Base-by-base conservation (phyloP, 176 grass and related monocot species). In the Aegilops bicornis region DNA sequence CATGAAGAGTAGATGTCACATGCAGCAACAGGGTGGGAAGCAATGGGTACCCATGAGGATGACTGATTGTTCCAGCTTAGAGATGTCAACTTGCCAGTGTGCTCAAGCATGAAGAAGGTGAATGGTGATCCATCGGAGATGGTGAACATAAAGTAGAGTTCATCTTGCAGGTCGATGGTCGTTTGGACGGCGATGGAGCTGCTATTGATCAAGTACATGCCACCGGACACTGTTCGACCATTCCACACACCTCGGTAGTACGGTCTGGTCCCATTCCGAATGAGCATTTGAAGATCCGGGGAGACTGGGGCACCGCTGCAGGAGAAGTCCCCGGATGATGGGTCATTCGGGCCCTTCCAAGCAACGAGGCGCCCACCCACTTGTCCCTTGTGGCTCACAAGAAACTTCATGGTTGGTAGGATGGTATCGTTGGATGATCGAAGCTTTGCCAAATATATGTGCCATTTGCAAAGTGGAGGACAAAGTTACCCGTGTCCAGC, bases 171-270 rank as follows among this genome's bases (percentile, higher is more conserved):
- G 12, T 6, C 14, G 63, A 31, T 7, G 14, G 13, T 4, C 4
- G 39, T 39, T 39, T 67, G 2, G 31, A 76, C 75, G 3, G n/a
- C 2, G 11, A 37, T 22, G 32, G 4, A 37, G 40, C 10, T 74
- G 25, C 66, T 36, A 12, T 75, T 76, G 1, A 7, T 39, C 22
- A 14, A 15, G 12, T 11, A 54, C 19, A 8, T 40, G 43, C 13
- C 35, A 36, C 9, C 36, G 7, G 32, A 35, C 20, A 77, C 36
- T 3, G 40, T 11, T 7, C 3, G 2, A 10, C 89, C 89, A 10
- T 72, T 87, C 89, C 84, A 87, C 19, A 80, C 84, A 29, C 79
- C 82, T 10, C 89, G 78, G 31, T 70, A 87, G 6, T 8, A 68
- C 24, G 60, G 68, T 22, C 16, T 35, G 19, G n/a, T 29, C 5